Base-by-base conservation (phyloP, 169 alveolate species). In the Plasmodium fragile region DNA sequence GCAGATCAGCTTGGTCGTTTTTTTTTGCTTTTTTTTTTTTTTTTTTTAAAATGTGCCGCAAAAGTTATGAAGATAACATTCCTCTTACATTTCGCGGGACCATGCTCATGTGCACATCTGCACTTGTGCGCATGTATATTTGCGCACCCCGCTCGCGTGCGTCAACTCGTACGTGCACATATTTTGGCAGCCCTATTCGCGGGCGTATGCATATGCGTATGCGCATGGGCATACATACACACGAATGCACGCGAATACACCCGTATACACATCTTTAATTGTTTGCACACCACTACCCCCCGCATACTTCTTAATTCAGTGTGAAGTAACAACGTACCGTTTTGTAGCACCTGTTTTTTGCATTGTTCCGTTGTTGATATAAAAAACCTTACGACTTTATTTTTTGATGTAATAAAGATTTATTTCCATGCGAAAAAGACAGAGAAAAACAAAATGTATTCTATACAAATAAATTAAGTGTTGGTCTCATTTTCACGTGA, bases 291-390 rank as follows among this genome's bases (percentile, higher is more conserved):
- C 22, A n/a, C n/a, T 8, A 39, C 77, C 79, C 59, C 30, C 25
- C 52, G 30, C 93, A 85, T 77, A 85, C 65, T 73, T 85, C 78
- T 75, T 85, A 85, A 85, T 85, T 85, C 93, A 85, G 43, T 85
- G 93, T 73, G 84, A 77, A 85, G 80, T 85, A 85, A 85, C 1
- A 52, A 52, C 69, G 78, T 85, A 85, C 82, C 75, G 36, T 85
- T 72, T 73, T 85, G 93, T 85, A 85, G 65, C 65, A 85, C 25
- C 52, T 52, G 43, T 41, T 85, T 85, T 85, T 73, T 73, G 36
- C 93, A 59, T 85, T 85, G 77, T 73, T 52, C 80, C 84, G 93
- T 69, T 85, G 84, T 85, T 77, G 32, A 52, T 85, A 75, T 85
- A 73, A 41, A 52, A 85, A 73, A 85, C 34, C 25, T 77, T 85